A percentile compares a stretch with the other conserved stretches of the same genome.
Evolutionary conservation across 2,329 filamentous ascomycete genomes (phyloP).

Genomic region (Kalaharituber pfeilii): DNA sequence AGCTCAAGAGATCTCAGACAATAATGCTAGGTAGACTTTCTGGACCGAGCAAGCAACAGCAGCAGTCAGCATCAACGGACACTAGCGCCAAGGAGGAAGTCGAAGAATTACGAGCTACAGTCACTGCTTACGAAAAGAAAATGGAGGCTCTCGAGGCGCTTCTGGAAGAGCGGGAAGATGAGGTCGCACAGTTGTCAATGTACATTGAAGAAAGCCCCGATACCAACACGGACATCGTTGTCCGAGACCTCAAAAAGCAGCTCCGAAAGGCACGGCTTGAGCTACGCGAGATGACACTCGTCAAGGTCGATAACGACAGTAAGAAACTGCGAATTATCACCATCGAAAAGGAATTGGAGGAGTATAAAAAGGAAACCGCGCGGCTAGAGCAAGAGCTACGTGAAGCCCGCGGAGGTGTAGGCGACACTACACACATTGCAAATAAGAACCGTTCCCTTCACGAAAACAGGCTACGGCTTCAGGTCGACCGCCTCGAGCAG

Average conservation of each 20-base stretch:
- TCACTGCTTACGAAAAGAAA: constrained; percentile 12
- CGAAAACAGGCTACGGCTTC: constrained; percentile 12
- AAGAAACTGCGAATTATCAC: constrained; percentile 11
- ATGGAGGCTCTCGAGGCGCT: constrained; percentile 15
- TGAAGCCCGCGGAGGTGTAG: constrained; percentile 8
- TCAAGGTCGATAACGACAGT: constrained; percentile 11
- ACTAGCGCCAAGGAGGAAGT: not conserved
- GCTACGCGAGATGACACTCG: constrained; percentile 12
- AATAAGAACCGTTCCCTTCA: constrained; percentile 6
- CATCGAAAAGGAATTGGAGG: constrained; percentile 10
- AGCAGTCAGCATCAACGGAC: constrained; percentile 7
- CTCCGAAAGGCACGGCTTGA: constrained; percentile 14
- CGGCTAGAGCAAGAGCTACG: constrained; percentile 14
- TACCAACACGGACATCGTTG: constrained; percentile 10
- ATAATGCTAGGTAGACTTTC: not conserved
- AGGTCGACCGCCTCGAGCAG: constrained; percentile 17
- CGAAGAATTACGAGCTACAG: constrained; percentile 10
- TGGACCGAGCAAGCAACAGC: not conserved
- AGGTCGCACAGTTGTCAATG: constrained; percentile 19
- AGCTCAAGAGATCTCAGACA: not conserved
- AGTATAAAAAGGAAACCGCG: constrained; percentile 11
- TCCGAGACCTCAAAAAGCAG: constrained; percentile 16
- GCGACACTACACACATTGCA: constrained; percentile 8
- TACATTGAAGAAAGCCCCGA: constrained; percentile 15
- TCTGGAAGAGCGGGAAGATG: constrained; percentile 15